A percentile compares a stretch with the other conserved stretches of the same genome.
phyloP scores from a whole-genome alignment of 2,329 filamentous ascomycete genomes.

The Neoscytalidium dimidiatum region DNA sequence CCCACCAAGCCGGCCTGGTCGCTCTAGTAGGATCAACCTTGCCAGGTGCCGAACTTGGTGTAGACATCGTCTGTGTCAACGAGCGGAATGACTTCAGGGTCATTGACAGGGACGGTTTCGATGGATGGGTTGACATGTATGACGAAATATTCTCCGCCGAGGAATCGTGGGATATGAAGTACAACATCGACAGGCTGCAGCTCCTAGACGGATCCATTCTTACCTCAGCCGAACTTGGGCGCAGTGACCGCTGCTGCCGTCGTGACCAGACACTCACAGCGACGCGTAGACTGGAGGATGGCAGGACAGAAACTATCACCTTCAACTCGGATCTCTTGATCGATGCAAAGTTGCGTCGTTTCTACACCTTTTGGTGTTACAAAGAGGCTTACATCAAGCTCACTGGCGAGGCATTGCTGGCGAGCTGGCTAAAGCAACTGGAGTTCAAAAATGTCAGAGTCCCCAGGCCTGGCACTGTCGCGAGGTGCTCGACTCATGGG shows the following conservation, averaged over 20 bases:
- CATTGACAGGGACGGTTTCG: constrained; percentile 65
- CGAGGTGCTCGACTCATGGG: constrained; percentile 46
- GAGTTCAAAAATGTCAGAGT: constrained; percentile 68
- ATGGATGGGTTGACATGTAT: constrained; percentile 70
- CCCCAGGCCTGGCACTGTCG: constrained; percentile 48
- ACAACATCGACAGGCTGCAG: constrained; percentile 33
- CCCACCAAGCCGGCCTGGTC: constrained; percentile 76
- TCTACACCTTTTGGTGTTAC: constrained; percentile 78
- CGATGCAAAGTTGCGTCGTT: constrained; percentile 66
- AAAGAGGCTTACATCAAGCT: constrained; percentile 84
- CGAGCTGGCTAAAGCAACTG: constrained; percentile 69
- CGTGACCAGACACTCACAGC: constrained; percentile 42
- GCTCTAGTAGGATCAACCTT: constrained; percentile 58
- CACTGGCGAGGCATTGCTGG: constrained; percentile 75
- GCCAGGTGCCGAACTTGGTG: constrained; percentile 58
- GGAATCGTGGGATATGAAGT: constrained; percentile 65
- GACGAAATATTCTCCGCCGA: constrained; percentile 66
- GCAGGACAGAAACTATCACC: constrained; percentile 30
- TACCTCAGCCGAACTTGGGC: constrained; percentile 41
- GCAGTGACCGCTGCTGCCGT: constrained; percentile 45
- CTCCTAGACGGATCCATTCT: constrained; percentile 48
- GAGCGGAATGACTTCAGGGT: constrained; percentile 66
- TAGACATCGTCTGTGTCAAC: constrained; percentile 74
- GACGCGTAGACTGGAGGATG: constrained; percentile 34
- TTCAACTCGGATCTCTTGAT: constrained; percentile 51